These are phyloP conservation scores for Leccinum broughii DNA, from an alignment of 768 basidiomycete species.

Conservation along the genomic window DNA sequence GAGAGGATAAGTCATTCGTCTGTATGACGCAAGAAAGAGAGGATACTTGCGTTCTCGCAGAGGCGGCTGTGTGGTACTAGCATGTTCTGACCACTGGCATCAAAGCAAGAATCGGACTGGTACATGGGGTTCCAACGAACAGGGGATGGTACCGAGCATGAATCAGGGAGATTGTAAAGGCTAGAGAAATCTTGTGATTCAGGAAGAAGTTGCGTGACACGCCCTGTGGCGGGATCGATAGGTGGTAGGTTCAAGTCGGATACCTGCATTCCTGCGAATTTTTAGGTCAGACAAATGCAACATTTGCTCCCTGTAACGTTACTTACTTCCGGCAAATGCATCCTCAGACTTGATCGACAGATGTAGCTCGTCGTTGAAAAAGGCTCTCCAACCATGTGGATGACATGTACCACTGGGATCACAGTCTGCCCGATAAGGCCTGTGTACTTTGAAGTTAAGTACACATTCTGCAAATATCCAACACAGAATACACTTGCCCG, in stretches of 20 bases:
- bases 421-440: background rate
- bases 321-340: slow-evolving; percentile 5
- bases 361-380: background rate
- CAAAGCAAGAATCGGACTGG: background rate
- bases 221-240: no score
- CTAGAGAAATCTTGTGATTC: background rate
- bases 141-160: background rate
- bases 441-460: background rate
- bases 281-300: background rate
- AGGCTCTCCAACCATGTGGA: background rate
- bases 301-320: background rate
- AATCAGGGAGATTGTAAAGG: background rate
- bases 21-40: no score
- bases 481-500: background rate
- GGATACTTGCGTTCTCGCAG: no score
- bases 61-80: no score
- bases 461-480: background rate
- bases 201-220: slow-evolving; percentile 35
- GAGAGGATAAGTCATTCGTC: no score
- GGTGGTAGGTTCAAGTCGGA: no score
- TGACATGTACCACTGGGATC: background rate
- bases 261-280: no score
- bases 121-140: no score
- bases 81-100: background rate
- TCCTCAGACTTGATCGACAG: background rate